These are phyloP conservation scores for Chiua virens DNA, from an alignment of 768 basidiomycete genomes.

Conservation along the genomic window DNA sequence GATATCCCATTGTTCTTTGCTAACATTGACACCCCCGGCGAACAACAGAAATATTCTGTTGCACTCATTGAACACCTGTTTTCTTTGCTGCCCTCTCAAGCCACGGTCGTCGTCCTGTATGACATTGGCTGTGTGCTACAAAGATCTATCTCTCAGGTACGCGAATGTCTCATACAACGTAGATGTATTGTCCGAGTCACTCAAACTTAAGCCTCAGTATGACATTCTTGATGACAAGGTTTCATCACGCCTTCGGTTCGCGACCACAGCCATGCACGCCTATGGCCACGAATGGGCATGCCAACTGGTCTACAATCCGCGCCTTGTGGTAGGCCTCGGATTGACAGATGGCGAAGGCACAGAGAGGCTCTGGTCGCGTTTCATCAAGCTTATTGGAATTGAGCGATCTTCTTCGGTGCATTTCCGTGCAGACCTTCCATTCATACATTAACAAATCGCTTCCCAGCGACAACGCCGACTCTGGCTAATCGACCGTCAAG, in stretches of 20 bases:
- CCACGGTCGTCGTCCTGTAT: too few species aligned
- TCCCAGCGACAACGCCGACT: not conserved
- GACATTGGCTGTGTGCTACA: conserved; percentile 36
- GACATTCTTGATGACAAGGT: too few species aligned
- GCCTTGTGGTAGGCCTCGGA: conserved; percentile 20
- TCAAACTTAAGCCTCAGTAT: too few species aligned
- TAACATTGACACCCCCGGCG: too few species aligned
- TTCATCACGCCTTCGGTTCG: too few species aligned
- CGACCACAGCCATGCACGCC: too few species aligned
- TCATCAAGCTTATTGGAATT: conserved; percentile 36
- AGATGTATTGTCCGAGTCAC: too few species aligned
- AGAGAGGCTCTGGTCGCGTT: conserved; percentile 31
- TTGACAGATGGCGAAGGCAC: conserved; percentile 19
- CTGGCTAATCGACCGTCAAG: not conserved
- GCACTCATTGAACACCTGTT: too few species aligned
- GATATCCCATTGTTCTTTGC: conserved; percentile 43
- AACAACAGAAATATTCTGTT: too few species aligned
- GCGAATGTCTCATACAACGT: too few species aligned
- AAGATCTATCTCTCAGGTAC: conserved; percentile 38
- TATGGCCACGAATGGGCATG: too few species aligned
- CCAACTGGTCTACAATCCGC: conserved; percentile 31
- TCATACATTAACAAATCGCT: not conserved
- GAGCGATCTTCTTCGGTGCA: conserved; percentile 34
- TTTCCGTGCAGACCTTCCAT: conserved; percentile 9
- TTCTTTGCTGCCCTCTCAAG: too few species aligned